These are phyloP conservation scores for Coleophoma crateriformis DNA, from an alignment of 2,329 filamentous ascomycete species.

Conservation along the genomic window DNA sequence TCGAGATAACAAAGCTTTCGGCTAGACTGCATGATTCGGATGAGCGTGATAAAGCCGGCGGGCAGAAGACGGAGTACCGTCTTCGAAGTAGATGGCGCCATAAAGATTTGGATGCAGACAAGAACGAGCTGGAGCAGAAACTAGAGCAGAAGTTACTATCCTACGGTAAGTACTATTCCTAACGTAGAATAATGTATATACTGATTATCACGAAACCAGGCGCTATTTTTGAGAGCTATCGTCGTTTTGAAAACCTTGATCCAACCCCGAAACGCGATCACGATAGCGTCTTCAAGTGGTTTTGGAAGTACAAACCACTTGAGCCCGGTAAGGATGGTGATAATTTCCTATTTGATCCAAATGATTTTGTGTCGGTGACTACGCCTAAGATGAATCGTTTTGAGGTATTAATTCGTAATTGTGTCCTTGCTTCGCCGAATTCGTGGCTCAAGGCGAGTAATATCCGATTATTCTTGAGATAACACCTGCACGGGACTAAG, in stretches of 20 bases:
- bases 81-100: constrained; percentile 4
- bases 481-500: too few relatives aligned
- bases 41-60: constrained; percentile 1
- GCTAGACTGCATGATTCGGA: constrained; percentile 3
- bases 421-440: constrained; percentile 3
- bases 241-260: background rate
- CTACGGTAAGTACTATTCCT: constrained; percentile 1
- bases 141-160: constrained; percentile 3
- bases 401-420: constrained; percentile 4
- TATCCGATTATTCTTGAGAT: too few relatives aligned
- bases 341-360: constrained; percentile 4
- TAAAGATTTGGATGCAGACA: constrained; percentile 5
- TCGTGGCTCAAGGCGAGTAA: constrained; percentile 4
- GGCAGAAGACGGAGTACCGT: background rate
- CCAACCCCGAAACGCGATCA: constrained; percentile 6
- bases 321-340: background rate
- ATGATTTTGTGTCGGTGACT: constrained; percentile 7
- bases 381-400: constrained; percentile 3
- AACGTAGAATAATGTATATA: background rate
- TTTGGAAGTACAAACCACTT: constrained; percentile 5
- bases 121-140: background rate
- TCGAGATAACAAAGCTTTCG: constrained; percentile 4
- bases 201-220: background rate
- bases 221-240: constrained; percentile 2
- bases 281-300: constrained; percentile 8